Evolutionary conservation across 495 filamentous ascomycete genomes (phyloP), one percentile per base, ranked within the genome.

Genomic region (Neurospora sp.): DNA sequence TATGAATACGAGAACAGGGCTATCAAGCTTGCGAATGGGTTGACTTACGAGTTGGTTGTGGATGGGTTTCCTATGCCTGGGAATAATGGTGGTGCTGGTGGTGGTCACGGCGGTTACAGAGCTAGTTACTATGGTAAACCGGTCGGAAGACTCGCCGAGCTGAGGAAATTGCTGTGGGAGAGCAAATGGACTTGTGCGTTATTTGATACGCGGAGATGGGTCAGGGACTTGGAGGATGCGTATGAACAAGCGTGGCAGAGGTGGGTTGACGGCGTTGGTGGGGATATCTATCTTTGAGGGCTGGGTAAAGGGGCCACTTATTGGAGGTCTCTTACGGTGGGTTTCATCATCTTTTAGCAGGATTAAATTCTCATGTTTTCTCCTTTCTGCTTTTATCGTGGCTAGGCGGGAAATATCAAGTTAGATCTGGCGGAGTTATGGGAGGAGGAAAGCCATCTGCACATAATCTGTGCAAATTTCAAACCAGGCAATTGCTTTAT

Each of bases 141-240:
- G 10, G 75, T 78, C 15, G 94, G 94, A 21, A 83, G 93, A 54
- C 82, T 98, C 72, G 87, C 88, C 19, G 91, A 95, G 69, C 82
- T 97, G 73, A 87, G 96, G 73, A 90, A 88, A 78, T 82, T 97
- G 80, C 81, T 99, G 70, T 98, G 91, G 80, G 88, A 92, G 73
- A 90, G 89, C 74, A 90, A 94, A 73, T 94, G 92, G 90, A 89
- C 83, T 37, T 95, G 93, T 78, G 90, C 90, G 69, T 85, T 98
- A 43, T 99, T 98, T 81, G 92, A 99, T 82, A 99, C 96, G 31
- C 86, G 84, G 75, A 88, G 96, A 74, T 99, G 96, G 96, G 96
- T 99, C 54, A 84, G 86, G 45, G 94, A 98, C 85, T 80, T 99
- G 73, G 96, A 99, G 84, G 86, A 88, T 73, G 94, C 94, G 24